Percentiles rank a stretch among this genome's conserved stretches.
Evolutionary conservation across 139 green algal genomes (phyloP).

Genomic region (Astrephomene gubernaculifera): DNA sequence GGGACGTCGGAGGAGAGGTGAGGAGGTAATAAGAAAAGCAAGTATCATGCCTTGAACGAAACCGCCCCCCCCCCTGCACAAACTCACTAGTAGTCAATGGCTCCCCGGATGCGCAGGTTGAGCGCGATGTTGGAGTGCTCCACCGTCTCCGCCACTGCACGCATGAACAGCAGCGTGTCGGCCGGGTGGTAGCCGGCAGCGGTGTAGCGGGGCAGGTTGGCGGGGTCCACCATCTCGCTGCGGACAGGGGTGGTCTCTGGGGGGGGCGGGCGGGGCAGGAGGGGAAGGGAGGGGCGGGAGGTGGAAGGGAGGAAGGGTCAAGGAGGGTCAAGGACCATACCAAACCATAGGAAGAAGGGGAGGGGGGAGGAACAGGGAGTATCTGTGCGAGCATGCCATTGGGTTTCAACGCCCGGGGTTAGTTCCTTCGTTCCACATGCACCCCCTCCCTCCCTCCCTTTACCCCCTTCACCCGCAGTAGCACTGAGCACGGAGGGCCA

Average conservation of each 20-base stretch:
- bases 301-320: too few relatives aligned
- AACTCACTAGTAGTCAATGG: slow-evolving; percentile 35
- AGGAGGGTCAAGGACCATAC: too few relatives aligned
- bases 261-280: background rate
- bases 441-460: background rate
- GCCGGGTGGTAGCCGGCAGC: background rate
- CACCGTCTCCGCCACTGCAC: background rate
- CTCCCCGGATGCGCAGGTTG: slow-evolving; percentile 26
- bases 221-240: slow-evolving; percentile 24
- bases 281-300: background rate
- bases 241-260: slow-evolving; percentile 34
- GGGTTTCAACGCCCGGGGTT: too few relatives aligned
- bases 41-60: too few relatives aligned
- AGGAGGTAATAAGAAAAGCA: too few relatives aligned
- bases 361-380: too few relatives aligned
- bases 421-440: too few relatives aligned
- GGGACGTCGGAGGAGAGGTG: too few relatives aligned
- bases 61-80: background rate
- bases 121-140: slow-evolving; percentile 16
- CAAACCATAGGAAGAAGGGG: too few relatives aligned
- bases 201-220: slow-evolving; percentile 11
- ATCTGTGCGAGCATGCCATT: too few relatives aligned
- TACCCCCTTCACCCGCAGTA: background rate
- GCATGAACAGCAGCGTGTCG: slow-evolving; percentile 30
- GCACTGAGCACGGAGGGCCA: slow-evolving; percentile 24